Base-by-base conservation (phyloP, 148 eudicot genomes). In the Hydrangea macrophylla region DNA sequence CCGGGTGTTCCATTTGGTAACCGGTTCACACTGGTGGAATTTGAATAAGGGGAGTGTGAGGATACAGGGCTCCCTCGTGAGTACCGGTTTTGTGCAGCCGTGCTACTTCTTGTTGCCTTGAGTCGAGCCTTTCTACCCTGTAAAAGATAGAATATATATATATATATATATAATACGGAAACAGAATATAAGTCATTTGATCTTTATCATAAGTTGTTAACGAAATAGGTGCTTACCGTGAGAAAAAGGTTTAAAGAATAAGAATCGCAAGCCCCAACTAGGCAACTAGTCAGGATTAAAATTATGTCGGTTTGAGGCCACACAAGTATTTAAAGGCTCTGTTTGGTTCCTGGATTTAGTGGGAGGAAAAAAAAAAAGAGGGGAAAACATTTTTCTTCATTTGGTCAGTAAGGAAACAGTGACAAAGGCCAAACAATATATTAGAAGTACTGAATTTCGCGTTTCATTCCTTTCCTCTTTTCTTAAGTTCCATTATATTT, bases 91-190 rank as follows among this genome's bases (percentile, higher is more conserved):
- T 86, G 90, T 37, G 92, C 79, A 64, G 92, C 83, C 12, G 97
- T 80, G 80, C 84, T 86, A 69, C 99, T 94, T 81, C 97, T 88
- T 32, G 99, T 94, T 24, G 83, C 73, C 83, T 91, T 94, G 50
- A 76, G 85, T 23, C 99, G 96, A 36, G 99, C 96, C 70, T 94
- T 94, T 73, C 99, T 81, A 40, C 99, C 99, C 99, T 94, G 88
- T 56, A 64, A 39, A 53, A 32, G 42, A 40, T n/a, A n/a, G n/a
- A n/a, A n/a, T n/a, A n/a, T n/a, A n/a, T n/a, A n/a, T n/a, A n/a
- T n/a, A n/a, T n/a, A n/a, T n/a, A n/a, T n/a, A n/a, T 20, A 48
- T 58, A 58, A 3, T 48, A 8, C n/a, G 5, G 22, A 48, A 48
- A 48, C 17, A 48, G 17, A 3, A 48, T 48, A 17, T 48, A 1